Base-by-base conservation (phyloP, 2,329 filamentous ascomycete genomes). In the Parastagonospora avenae region DNA sequence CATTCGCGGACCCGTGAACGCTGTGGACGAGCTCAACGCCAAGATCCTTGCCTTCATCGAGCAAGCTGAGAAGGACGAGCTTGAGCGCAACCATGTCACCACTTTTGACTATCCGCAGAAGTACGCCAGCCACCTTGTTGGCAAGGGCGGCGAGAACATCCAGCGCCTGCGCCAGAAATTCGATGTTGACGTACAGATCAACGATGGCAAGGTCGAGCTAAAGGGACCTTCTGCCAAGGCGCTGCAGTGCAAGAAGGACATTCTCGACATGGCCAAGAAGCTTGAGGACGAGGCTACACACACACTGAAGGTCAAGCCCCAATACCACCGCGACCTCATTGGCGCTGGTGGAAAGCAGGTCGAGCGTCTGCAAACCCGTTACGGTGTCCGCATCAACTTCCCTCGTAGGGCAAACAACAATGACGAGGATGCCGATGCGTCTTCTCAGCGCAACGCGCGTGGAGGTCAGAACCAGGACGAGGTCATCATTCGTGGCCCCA, bases 191-290 rank as follows among this genome's bases (percentile, higher is more conserved):
- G 88, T 99, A 56, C 92, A 97, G 75, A 88, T 97, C 33, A 87
- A 95, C 61, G 91, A 97, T 65, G 94, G 94, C 60, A 92, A 92
- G 76, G 91, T 97, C 42, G 91, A 96, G 75, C 85, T 99, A 63
- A 97, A 95, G 80, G 94, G 95, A 24, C 93, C 94, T 42, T 91
- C 95, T 77, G 91, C 91, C 43, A 97, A 97, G 81, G 91, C 92
- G 1, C 92, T 96, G 73, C 85, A 86, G 42, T 91, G 91, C 58
- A 94, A 90, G 74, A 79, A 86, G 33, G 87, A 96, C 68, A 97
- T 99, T 62, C 80, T 87, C 57, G 83, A 86, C 33, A 79, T 97
- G 59, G 88, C 85, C 35, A 91, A 89, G 72, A 90, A 90, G 71
- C 84, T 96, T 65, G 92, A 95, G 46, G 94, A 99, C 66, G 94